Base-by-base conservation (phyloP, 768 basidiomycete genomes). In the Macrocybe gigantea region DNA sequence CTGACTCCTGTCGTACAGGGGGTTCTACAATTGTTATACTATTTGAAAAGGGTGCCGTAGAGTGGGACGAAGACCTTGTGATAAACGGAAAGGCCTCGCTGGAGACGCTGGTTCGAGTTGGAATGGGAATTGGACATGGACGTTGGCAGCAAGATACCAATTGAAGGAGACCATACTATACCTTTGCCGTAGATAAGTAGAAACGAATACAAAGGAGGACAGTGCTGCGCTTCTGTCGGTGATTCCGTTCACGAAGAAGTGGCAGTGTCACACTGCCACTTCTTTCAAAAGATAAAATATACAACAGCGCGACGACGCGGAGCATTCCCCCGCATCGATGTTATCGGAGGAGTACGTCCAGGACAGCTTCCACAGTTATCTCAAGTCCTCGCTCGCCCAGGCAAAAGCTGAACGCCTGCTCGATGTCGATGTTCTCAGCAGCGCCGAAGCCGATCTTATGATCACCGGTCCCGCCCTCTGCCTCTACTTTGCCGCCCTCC, bases 31-130 rank as follows among this genome's bases (percentile, higher is more conserved):
- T 96, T 53, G 93, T 98, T 36, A 66, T 90, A 38, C 64, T 97
- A 12, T 93, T 97, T 56, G 91, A 93, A 65, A 90, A 84, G 60
- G 88, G 85, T 6, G 76, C 67, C 3, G 78, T 97, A 10, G 73
- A 85, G 59, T 99, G 93, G 87, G 95, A 98, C 56, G 88, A 93
- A 53, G 94, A 97, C 64, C 64, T 96, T 12, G 55, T 93, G 32
- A 72, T 86, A 48, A 96, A 96, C 62, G 84, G 88, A n/a, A 69
- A 73, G 31, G 88, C 89, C 2, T 81, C 83, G n/a, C 73, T 98
- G 15, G 92, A 94, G 68, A 94, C 92, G 0, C 77, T 93, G 22
- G 90, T 94, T 6, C 82, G 88, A 32, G 88, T 89, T 42, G 90
- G 91, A 7, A 89, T 84, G 83, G 86, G 90, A 11, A 78, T 96